Evolutionary conservation across 768 basidiomycete species (phyloP).

Genomic region (Rhizopogon sp.): DNA sequence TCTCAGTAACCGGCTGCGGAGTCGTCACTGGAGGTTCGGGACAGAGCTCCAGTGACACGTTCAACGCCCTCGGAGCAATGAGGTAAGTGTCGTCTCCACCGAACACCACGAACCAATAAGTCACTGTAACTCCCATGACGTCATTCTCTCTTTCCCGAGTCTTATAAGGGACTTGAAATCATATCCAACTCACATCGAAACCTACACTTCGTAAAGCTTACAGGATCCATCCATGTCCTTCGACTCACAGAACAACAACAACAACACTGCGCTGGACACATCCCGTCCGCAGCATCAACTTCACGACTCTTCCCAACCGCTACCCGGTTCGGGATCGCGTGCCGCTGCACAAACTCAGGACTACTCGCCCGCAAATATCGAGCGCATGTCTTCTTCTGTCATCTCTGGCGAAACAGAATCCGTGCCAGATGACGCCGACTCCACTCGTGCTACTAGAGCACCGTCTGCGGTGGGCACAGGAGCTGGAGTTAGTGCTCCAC

Average conservation of each 20-base stretch:
- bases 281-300: slow-evolving; percentile 35
- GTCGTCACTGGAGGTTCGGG: too few species aligned
- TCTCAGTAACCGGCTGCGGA: too few species aligned
- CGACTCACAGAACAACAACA: slow-evolving; percentile 8
- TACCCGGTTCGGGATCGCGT: slow-evolving; percentile 35
- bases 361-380: slow-evolving; percentile 36
- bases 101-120: too few species aligned
- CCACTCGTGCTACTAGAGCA: not conserved
- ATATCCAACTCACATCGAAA: not conserved
- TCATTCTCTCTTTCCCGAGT: too few species aligned
- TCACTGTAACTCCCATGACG: too few species aligned
- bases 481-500: too few species aligned
- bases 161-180: not conserved
- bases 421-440: not conserved
- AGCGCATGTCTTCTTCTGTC: slow-evolving; percentile 15
- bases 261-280: slow-evolving; percentile 4
- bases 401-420: not conserved
- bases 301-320: slow-evolving; percentile 44
- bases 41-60: too few species aligned
- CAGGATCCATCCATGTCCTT: not conserved
- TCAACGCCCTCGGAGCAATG: too few species aligned
- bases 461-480: too few species aligned
- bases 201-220: not conserved
- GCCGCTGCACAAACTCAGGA: slow-evolving; percentile 23
- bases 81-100: too few species aligned